Percentiles rank a stretch among this genome's conserved stretches.
Evolutionary conservation across 805 yeast genomes (phyloP).

Genomic region (Yarrowia keelungensis): DNA sequence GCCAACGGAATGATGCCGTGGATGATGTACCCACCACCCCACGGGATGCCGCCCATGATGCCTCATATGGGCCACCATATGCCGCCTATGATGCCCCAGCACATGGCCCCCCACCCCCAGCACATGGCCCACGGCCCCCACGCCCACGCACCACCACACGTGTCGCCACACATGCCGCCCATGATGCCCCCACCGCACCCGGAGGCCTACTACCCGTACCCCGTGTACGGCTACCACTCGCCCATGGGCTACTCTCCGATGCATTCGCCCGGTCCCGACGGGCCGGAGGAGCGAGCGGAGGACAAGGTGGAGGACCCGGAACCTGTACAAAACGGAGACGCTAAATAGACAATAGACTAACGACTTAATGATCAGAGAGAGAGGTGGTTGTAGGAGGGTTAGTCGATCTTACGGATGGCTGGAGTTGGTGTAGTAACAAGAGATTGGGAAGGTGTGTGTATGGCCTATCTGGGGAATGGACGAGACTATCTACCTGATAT

Average conservation of each 20-base stretch:
- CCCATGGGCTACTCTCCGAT: slow-evolving; percentile 27
- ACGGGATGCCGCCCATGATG: slow-evolving; percentile 36
- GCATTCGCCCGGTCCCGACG: slow-evolving; percentile 33
- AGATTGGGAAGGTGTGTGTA: too few relatives aligned
- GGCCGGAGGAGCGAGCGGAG: too few relatives aligned
- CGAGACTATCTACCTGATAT: too few relatives aligned
- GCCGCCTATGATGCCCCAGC: not conserved
- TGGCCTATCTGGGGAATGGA: too few relatives aligned
- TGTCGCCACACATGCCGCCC: slow-evolving; percentile 10
- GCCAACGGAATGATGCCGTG: slow-evolving; percentile 9
- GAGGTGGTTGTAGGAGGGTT: too few relatives aligned
- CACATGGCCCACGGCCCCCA: not conserved
- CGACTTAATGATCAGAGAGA: not conserved
- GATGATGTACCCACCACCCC: slow-evolving; percentile 38
- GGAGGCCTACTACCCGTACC: slow-evolving; percentile 20
- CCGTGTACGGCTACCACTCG: slow-evolving; percentile 22
- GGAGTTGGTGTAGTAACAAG: too few relatives aligned
- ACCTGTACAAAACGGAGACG: slow-evolving; percentile 13
- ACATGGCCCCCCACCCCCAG: not conserved
- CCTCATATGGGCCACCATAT: slow-evolving; percentile 17
- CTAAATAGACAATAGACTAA: slow-evolving; percentile 28
- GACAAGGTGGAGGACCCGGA: not conserved
- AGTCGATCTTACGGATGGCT: too few relatives aligned
- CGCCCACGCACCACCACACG: not conserved
- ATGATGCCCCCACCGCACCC: slow-evolving; percentile 32